Conservation (phyloP, 495 filamentous ascomycete genomes). For the Schizothecium vesticola region DNA sequence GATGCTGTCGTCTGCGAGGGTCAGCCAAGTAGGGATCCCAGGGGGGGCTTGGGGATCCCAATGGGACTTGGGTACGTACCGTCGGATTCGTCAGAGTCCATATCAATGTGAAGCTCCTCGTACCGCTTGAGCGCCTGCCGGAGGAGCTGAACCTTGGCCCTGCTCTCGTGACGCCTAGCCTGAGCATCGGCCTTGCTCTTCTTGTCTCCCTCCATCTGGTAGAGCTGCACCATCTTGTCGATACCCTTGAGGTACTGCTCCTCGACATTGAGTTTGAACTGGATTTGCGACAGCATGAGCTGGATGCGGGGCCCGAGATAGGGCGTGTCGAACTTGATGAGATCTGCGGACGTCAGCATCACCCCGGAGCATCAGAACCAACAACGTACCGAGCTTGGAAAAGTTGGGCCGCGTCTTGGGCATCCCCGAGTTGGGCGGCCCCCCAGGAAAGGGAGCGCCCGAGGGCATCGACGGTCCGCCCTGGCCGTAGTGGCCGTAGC, state of each 20-base stretch:
- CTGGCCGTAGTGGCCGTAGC: constrained; percentile 45
- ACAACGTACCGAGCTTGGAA: constrained; percentile 80
- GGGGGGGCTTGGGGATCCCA: not conserved
- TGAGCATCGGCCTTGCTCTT: constrained; percentile 93
- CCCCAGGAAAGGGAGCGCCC: constrained; percentile 70
- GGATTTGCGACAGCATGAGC: constrained; percentile 96
- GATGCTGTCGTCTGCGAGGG: constrained; percentile 78
- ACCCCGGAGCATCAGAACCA: not conserved
- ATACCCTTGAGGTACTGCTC: constrained; percentile 99
- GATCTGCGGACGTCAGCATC: constrained; percentile 54
- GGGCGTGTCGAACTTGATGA: constrained; percentile 97
- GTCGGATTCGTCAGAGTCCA: constrained; percentile 80
- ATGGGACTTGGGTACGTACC: constrained; percentile 47
- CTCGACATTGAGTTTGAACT: constrained; percentile 98
- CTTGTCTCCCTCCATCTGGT: constrained; percentile 95
- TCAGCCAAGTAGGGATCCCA: constrained; percentile 14
- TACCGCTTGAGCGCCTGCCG: constrained; percentile 95
- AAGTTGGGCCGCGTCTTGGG: constrained; percentile 82
- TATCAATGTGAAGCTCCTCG: constrained; percentile 94
- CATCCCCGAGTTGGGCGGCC: constrained; percentile 59
- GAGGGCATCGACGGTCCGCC: constrained; percentile 65
- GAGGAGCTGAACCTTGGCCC: constrained; percentile 93
- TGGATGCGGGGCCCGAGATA: constrained; percentile 97
- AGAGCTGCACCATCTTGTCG: constrained; percentile 98
- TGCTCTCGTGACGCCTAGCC: constrained; percentile 82